phyloP scores from a whole-genome alignment of 1,284 basidiomycete species.

The Moniliella sp. region DNA sequence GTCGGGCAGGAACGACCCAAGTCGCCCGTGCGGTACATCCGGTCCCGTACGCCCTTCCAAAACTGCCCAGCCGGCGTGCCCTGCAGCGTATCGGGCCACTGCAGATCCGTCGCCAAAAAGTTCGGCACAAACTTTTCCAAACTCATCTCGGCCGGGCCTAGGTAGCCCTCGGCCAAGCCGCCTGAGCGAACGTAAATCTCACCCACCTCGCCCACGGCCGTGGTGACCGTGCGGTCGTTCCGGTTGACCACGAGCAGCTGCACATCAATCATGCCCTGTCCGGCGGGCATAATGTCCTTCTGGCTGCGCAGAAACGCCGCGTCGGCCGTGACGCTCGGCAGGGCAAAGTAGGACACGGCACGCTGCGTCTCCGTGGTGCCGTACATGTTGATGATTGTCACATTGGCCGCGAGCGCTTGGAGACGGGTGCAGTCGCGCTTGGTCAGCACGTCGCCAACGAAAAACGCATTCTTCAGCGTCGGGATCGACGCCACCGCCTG shows the following conservation, averaged over 20 bases:
- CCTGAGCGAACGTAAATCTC: constrained; percentile 96
- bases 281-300: constrained; percentile 96
- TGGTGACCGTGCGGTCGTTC: constrained; percentile 64
- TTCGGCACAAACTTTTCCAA: constrained; percentile 41
- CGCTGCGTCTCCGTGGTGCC: constrained; percentile 97
- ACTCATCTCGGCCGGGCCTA: constrained; percentile 55
- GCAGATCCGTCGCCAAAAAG: constrained; percentile 23
- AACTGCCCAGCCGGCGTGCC: constrained; percentile 20
- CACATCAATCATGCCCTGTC: constrained; percentile 90
- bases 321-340: constrained; percentile 64
- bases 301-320: constrained; percentile 74
- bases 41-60: constrained; percentile 90
- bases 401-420: constrained; percentile 76
- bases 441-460: constrained; percentile 95
- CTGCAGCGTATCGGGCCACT: constrained; percentile 18
- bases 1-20: neutral
- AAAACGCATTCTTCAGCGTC: constrained; percentile 72
- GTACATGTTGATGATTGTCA: constrained; percentile 89
- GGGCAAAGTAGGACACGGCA: constrained; percentile 87
- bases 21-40: neutral
- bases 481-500: constrained; percentile 77
- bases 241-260: constrained; percentile 92
- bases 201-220: constrained; percentile 85
- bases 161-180: constrained; percentile 83
- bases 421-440: constrained; percentile 91